Conservation (phyloP, 768 basidiomycete genomes). For the Tulasnella sp. region DNA sequence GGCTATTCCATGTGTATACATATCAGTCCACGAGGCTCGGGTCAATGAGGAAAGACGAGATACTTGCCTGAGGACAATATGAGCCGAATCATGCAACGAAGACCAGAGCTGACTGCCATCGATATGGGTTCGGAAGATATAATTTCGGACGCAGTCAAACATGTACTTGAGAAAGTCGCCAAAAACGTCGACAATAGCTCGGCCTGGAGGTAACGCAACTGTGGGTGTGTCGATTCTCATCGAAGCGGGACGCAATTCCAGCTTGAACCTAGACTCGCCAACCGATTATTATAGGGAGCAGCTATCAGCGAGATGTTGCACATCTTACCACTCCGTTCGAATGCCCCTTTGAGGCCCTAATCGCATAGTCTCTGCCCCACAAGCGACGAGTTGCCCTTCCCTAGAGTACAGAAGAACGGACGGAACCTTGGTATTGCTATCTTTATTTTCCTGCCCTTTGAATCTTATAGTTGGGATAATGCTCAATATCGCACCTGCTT, state of each 20-base stretch:
- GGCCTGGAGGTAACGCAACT: not conserved
- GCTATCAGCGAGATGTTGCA: not conserved
- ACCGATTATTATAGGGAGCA: not conserved
- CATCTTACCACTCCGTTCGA: not conserved
- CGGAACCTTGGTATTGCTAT: constrained; percentile 9
- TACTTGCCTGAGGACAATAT: not conserved
- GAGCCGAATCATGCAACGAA: not conserved
- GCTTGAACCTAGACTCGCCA: constrained; percentile 14
- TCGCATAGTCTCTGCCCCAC: not conserved
- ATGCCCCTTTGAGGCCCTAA: not conserved
- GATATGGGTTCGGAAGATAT: not conserved
- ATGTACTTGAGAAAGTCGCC: constrained; percentile 22
- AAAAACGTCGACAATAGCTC: constrained; percentile 1
- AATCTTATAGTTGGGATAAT: not conserved
- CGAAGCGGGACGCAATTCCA: not conserved
- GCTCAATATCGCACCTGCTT: not conserved
- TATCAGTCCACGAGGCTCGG: too few species aligned
- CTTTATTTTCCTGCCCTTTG: constrained; percentile 8
- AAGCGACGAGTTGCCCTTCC: not conserved
- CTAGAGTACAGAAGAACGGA: not conserved
- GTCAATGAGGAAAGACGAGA: too few species aligned
- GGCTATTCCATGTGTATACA: not conserved
- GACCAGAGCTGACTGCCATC: not conserved
- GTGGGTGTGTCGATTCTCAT: not conserved
- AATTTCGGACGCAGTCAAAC: not conserved